These are phyloP conservation scores for Jasminum sambac DNA, from an alignment of 257 asterid species.

Conservation along the genomic window DNA sequence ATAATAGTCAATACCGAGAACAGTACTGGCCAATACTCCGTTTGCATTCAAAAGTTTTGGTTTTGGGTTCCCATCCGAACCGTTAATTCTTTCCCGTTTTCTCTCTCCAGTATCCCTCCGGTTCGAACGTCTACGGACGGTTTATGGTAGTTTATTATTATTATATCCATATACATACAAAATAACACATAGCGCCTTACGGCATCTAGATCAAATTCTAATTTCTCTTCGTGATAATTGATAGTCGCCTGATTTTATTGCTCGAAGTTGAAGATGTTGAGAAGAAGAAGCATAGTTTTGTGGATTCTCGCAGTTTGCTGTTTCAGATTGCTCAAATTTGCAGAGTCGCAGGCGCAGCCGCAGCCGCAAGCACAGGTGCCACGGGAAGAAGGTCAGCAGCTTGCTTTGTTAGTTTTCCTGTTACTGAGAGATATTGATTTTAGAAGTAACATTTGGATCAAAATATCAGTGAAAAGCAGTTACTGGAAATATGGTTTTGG, in stretches of 20 bases:
- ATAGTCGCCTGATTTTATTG: conserved; percentile 20
- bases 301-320: conserved; percentile 36
- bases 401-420: conserved; percentile 8
- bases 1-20: too few relatives aligned
- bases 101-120: too few relatives aligned
- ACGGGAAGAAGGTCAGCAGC: conserved; percentile 44
- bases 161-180: neutral
- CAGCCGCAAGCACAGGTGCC: conserved; percentile 54
- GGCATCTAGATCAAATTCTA: neutral
- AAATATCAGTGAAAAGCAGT: neutral
- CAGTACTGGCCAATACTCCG: too few relatives aligned
- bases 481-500: neutral
- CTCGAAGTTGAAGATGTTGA: conserved; percentile 30
- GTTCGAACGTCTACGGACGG: neutral
- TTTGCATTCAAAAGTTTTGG: too few relatives aligned
- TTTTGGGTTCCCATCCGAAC: too few relatives aligned
- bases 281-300: conserved; percentile 19
- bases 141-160: neutral
- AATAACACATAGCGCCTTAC: neutral
- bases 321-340: conserved; percentile 28
- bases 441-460: neutral
- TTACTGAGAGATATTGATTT: neutral
- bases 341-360: conserved; percentile 39
- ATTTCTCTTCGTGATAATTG: neutral
- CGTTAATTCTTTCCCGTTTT: too few relatives aligned